Evolutionary conservation across 805 yeast genomes (phyloP), one percentile per base, ranked within the genome.

Genomic region (Yamadazyma ubonensis): DNA sequence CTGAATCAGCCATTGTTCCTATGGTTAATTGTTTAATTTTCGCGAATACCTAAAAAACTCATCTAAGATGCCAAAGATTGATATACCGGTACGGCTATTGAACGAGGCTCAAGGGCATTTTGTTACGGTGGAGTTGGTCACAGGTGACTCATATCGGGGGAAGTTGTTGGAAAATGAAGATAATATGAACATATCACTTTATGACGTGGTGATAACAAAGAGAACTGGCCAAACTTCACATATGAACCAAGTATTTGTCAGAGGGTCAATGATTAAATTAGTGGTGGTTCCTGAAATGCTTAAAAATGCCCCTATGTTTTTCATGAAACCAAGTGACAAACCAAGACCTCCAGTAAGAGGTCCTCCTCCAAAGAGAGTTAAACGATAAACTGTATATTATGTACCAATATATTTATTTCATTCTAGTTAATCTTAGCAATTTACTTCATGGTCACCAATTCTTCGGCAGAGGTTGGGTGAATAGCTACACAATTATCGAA

Each of bases 401-500:
- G 26, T 23, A 23, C n/a, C n/a, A n/a, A n/a, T n/a, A n/a, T n/a
- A n/a, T n/a, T n/a, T n/a, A n/a, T n/a, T n/a, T n/a, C n/a, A n/a
- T n/a, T n/a, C n/a, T n/a, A n/a, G n/a, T n/a, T n/a, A n/a, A n/a
- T 23, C 9, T 23, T 20, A 32, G 4, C 7, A 11, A 9, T 16
- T 36, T 46, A 54, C 39, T 65, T 72, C 78, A 86, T 68, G 16
- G 99, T 93, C 27, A 93, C 99, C 36, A 93, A 67, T 70, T 93
- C 99, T 71, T 93, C 99, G 29, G 99, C 99, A 50, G 95, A 80
- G 2, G 99, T 93, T 48, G 99, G 99, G 62, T 93, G 99, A 59
- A 93, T 93, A 26, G 99, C 99, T 31, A 93, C 98, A 70, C 95
- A 86, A 61, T 71, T 81, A 67, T 93, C 99, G 50, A 93, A 93